A percentile compares a stretch with the other conserved stretches of the same genome.
Evolutionary conservation across 140 eudicot genomes (phyloP).

Genomic region (Ambrosia hybrid): DNA sequence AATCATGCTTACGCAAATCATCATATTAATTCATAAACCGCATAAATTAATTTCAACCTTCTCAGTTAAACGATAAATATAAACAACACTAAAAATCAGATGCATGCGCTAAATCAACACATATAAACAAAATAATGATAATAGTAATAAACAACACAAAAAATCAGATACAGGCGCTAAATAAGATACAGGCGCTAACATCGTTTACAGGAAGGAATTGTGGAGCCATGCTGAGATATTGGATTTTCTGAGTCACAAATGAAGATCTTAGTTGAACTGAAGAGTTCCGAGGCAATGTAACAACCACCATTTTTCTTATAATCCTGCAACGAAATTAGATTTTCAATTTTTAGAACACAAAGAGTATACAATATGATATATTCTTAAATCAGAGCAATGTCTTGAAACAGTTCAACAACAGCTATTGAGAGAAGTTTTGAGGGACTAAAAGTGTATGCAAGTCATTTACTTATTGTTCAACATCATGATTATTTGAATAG

Average conservation of each 20-base stretch:
- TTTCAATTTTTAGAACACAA: background rate
- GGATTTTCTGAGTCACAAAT: slow-evolving; percentile 18
- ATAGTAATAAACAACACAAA: no score
- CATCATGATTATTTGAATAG: no score
- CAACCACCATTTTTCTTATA: slow-evolving; percentile 32
- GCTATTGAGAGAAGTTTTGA: background rate
- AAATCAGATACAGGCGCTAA: no score
- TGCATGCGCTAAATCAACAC: no score
- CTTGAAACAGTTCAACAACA: background rate
- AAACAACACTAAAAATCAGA: no score
- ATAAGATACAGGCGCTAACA: no score
- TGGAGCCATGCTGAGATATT: background rate
- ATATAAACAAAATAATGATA: no score
- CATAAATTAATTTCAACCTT: no score
- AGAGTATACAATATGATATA: background rate
- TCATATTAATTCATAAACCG: no score
- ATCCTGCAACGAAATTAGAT: slow-evolving; percentile 13
- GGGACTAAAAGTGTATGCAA: background rate
- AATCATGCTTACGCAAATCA: no score
- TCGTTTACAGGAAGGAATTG: slow-evolving; percentile 18
- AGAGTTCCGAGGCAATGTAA: slow-evolving; percentile 30
- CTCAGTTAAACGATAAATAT: no score
- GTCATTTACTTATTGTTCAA: background rate
- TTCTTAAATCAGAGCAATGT: background rate
- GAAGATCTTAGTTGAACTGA: slow-evolving; percentile 20